Percentiles rank a stretch among this genome's conserved stretches.
These are phyloP conservation scores for Firmiana major DNA, from an alignment of 345 rosid genomes.

Conservation along the genomic window DNA sequence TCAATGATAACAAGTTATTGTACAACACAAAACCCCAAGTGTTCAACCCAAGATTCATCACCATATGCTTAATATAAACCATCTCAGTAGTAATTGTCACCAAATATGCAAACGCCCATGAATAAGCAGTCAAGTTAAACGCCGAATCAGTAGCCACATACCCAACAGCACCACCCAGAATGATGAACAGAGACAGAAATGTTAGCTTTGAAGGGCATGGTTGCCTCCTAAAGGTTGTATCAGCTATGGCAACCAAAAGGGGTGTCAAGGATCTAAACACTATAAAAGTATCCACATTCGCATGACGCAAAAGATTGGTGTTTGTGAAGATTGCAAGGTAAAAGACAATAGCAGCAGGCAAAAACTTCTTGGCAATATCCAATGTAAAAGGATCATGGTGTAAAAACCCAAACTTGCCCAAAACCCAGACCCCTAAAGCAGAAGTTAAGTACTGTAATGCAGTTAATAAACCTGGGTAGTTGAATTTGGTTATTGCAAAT, in stretches of 20 bases:
- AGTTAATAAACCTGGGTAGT: slow-evolving; percentile 86
- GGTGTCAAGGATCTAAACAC: slow-evolving; percentile 93
- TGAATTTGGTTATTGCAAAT: slow-evolving; percentile 78
- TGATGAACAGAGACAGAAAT: slow-evolving; percentile 51
- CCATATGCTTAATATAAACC: slow-evolving; percentile 97
- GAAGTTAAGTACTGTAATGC: slow-evolving; percentile 84
- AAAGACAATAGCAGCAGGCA: slow-evolving; percentile 86
- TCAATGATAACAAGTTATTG: slow-evolving; percentile 78
- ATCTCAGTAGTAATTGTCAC: slow-evolving; percentile 87
- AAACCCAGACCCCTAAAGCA: slow-evolving; percentile 70
- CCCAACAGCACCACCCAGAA: slow-evolving; percentile 84
- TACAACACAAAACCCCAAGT: slow-evolving; percentile 94
- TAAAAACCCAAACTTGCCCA: slow-evolving; percentile 72
- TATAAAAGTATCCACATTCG: slow-evolving; percentile 89
- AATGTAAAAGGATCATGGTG: slow-evolving; percentile 70
- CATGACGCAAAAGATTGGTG: slow-evolving; percentile 89
- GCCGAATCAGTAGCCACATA: slow-evolving; percentile 87
- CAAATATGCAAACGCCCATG: slow-evolving; percentile 88
- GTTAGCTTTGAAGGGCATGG: slow-evolving; percentile 77
- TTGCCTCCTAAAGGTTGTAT: slow-evolving; percentile 70
- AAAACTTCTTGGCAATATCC: slow-evolving; percentile 79
- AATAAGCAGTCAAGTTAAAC: slow-evolving; percentile 73
- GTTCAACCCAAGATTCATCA: slow-evolving; percentile 83
- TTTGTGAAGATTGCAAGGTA: slow-evolving; percentile 92
- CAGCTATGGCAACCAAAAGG: slow-evolving; percentile 85